A percentile compares a stretch with the other conserved stretches of the same genome.
phyloP scores from a whole-genome alignment of 805 yeast genomes.

The Kodamaea restingae region DNA sequence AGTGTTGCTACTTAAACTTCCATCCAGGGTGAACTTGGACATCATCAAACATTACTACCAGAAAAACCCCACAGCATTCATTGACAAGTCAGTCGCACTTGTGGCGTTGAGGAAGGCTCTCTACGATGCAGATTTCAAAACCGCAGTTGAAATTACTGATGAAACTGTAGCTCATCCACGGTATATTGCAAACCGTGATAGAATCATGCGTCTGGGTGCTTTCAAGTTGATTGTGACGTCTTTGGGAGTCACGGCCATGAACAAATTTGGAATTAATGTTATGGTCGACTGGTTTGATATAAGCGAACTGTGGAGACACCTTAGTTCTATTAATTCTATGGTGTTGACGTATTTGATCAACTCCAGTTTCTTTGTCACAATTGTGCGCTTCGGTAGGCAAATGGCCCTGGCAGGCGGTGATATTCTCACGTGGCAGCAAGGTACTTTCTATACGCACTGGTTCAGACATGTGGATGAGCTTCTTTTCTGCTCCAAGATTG shows the following conservation, averaged over 20 bases:
- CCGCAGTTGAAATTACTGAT: constrained; percentile 57
- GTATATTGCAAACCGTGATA: constrained; percentile 38
- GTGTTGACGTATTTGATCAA: constrained; percentile 37
- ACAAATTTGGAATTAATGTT: constrained; percentile 41
- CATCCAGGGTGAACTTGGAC: constrained; percentile 24
- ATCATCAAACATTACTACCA: constrained; percentile 18
- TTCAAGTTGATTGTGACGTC: constrained; percentile 30
- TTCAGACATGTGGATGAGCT: constrained; percentile 64
- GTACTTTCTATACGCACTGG: constrained; percentile 62
- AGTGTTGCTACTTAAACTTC: constrained; percentile 31
- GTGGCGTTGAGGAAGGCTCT: constrained; percentile 63
- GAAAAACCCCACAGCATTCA: constrained; percentile 16
- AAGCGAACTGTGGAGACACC: constrained; percentile 34
- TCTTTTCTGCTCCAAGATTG: constrained; percentile 58
- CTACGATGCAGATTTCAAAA: constrained; percentile 52
- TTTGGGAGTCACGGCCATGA: constrained; percentile 30
- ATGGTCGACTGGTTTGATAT: constrained; percentile 37
- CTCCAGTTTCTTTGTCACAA: constrained; percentile 38
- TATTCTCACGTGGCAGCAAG: constrained; percentile 57
- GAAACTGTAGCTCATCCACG: constrained; percentile 55
- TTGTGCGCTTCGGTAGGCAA: constrained; percentile 40
- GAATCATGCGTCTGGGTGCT: constrained; percentile 27
- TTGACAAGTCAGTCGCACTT: constrained; percentile 43
- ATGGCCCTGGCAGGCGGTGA: constrained; percentile 44
- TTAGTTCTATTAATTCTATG: constrained; percentile 46